phyloP scores from a whole-genome alignment of 306 rosid species.

The Trichosanthes cucumerina region DNA sequence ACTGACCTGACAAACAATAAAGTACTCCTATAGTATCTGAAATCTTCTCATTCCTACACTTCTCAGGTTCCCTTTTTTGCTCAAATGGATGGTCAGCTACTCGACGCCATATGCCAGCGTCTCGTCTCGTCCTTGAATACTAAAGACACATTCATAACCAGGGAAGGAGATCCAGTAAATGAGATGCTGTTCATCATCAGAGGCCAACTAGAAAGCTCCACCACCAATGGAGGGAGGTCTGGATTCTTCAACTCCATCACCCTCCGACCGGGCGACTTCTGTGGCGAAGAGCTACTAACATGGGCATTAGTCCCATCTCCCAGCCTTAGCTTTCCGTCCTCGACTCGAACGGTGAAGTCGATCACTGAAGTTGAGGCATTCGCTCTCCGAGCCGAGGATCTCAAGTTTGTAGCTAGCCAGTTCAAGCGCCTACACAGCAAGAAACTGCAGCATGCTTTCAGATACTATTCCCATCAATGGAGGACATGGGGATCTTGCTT shows the following conservation, averaged over 20 bases:
- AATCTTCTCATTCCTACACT: background rate
- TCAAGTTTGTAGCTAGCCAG: slow-evolving; percentile 62
- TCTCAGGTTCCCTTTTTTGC: slow-evolving; percentile 78
- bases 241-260: slow-evolving; percentile 75
- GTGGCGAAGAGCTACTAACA: slow-evolving; percentile 81
- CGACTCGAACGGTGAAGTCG: slow-evolving; percentile 63
- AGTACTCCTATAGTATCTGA: background rate
- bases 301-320: slow-evolving; percentile 62
- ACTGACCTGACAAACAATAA: too few species aligned
- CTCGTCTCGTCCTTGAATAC: slow-evolving; percentile 68
- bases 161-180: slow-evolving; percentile 82
- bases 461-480: slow-evolving; percentile 87
- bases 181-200: slow-evolving; percentile 85
- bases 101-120: slow-evolving; percentile 90
- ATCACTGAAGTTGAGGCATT: slow-evolving; percentile 79
- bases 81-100: slow-evolving; percentile 80
- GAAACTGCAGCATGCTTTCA: slow-evolving; percentile 73
- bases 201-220: slow-evolving; percentile 82
- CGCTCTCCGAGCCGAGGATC: slow-evolving; percentile 70
- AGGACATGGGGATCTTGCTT: slow-evolving; percentile 77
- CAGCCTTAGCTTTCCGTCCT: slow-evolving; percentile 49
- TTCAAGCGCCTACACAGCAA: slow-evolving; percentile 83
- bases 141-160: slow-evolving; percentile 37
- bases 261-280: slow-evolving; percentile 64
- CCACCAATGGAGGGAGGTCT: slow-evolving; percentile 74